phyloP scores from a whole-genome alignment of 2,329 filamentous ascomycete genomes.

The Fusarium sp. region DNA sequence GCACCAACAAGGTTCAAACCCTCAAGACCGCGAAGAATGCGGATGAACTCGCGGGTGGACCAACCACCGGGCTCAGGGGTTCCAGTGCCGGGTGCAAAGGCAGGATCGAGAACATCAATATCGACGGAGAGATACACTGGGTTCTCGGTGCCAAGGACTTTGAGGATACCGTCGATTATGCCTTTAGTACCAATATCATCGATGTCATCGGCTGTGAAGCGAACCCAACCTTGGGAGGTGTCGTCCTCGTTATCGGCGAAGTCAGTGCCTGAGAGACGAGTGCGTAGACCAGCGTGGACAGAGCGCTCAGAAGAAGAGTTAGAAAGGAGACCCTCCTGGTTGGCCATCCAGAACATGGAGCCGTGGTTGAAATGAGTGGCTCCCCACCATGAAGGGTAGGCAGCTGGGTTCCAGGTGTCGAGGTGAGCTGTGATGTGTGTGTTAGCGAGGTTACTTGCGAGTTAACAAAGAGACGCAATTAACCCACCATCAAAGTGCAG shows the following conservation, averaged over 20 bases:
- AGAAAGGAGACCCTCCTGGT: slow-evolving; percentile 81
- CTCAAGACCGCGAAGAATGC: slow-evolving; percentile 85
- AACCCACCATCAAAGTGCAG: slow-evolving; percentile 74
- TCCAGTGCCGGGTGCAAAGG: slow-evolving; percentile 77
- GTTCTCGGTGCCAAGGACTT: slow-evolving; percentile 77
- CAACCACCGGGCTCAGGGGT: slow-evolving; percentile 92
- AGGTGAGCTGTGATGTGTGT: slow-evolving; percentile 65
- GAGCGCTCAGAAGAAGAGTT: slow-evolving; percentile 76
- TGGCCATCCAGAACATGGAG: slow-evolving; percentile 91
- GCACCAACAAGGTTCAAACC: slow-evolving; percentile 87
- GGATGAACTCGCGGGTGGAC: slow-evolving; percentile 89
- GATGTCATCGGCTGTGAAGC: slow-evolving; percentile 85
- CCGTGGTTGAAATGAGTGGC: slow-evolving; percentile 82
- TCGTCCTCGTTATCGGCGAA: slow-evolving; percentile 79
- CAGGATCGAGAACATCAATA: slow-evolving; percentile 87
- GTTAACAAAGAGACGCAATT: neutral
- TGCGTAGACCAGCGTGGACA: slow-evolving; percentile 87
- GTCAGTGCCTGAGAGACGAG: slow-evolving; percentile 75
- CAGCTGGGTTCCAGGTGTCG: slow-evolving; percentile 86
- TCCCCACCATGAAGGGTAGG: slow-evolving; percentile 83
- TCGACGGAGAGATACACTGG: slow-evolving; percentile 85
- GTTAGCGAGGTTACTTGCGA: slow-evolving; percentile 2
- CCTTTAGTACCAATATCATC: slow-evolving; percentile 82
- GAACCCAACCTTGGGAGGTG: slow-evolving; percentile 79
- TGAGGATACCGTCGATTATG: slow-evolving; percentile 77